A percentile compares a stretch with the other conserved stretches of the same genome.
phyloP scores from a whole-genome alignment of 768 basidiomycete species.

The Auriscalpium vulgare region DNA sequence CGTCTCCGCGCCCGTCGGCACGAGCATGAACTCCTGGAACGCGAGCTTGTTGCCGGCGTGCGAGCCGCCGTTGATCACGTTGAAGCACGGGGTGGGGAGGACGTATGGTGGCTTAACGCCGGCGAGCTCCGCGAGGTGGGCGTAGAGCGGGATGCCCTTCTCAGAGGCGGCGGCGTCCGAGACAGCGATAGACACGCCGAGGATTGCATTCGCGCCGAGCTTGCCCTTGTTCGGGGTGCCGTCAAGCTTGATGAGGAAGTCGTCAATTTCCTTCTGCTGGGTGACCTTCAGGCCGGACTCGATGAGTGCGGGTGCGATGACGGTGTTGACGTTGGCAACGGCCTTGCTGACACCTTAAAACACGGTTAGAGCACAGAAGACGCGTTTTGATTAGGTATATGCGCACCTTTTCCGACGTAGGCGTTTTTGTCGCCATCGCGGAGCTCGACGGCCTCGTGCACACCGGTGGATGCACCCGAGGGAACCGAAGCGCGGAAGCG shows the following conservation, averaged over 20 bases:
- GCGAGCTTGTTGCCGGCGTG: constrained; percentile 99
- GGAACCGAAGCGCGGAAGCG: constrained; percentile 93
- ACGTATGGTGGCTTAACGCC: constrained; percentile 92
- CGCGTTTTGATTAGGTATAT: background rate
- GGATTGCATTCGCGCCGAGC: constrained; percentile 98
- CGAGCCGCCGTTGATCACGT: constrained; percentile 99
- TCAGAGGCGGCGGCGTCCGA: constrained; percentile 90
- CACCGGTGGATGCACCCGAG: constrained; percentile 96
- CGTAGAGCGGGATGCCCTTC: constrained; percentile 92
- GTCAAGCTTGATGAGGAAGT: constrained; percentile 97
- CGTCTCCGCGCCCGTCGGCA: constrained; percentile 84
- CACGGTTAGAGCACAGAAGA: background rate
- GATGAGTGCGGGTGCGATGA: constrained; percentile 86
- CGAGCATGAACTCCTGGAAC: constrained; percentile 99
- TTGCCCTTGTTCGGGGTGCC: constrained; percentile 98
- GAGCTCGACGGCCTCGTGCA: constrained; percentile 98
- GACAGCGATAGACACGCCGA: constrained; percentile 95
- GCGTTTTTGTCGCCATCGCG: constrained; percentile 90
- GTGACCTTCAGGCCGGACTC: constrained; percentile 77
- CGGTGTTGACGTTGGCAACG: constrained; percentile 86
- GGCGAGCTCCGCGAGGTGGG: constrained; percentile 92
- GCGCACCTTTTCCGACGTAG: constrained; percentile 91
- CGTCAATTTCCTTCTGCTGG: constrained; percentile 91
- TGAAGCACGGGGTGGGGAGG: constrained; percentile 90
- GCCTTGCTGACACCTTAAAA: constrained; percentile 83